These are phyloP conservation scores for Globisporangium splendens DNA, from an alignment of 352 stramenopile genomes.

Conservation along the genomic window DNA sequence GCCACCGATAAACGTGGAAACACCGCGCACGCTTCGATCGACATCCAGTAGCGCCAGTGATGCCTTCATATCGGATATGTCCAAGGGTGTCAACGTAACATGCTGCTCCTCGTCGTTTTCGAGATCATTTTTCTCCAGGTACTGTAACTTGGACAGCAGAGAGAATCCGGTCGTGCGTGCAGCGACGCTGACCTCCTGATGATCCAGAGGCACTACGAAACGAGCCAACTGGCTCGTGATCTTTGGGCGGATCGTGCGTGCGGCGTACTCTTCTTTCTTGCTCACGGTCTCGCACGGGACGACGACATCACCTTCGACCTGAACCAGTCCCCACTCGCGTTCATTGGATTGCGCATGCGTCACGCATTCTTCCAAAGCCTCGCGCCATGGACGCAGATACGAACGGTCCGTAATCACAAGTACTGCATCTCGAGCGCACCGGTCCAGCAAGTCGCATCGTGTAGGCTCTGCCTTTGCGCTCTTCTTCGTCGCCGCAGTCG, in stretches of 20 bases:
- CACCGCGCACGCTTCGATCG: slow-evolving; percentile 49
- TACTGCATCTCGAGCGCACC: slow-evolving; percentile 43
- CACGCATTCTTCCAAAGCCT: slow-evolving; percentile 43
- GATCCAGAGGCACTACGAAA: slow-evolving; percentile 75
- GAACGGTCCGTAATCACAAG: slow-evolving; percentile 76
- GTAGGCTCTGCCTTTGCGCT: slow-evolving; percentile 10
- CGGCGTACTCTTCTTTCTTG: slow-evolving; percentile 95
- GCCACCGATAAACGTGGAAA: slow-evolving; percentile 68
- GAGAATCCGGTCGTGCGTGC: slow-evolving; percentile 22
- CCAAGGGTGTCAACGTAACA: too few relatives aligned
- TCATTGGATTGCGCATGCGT: slow-evolving; percentile 23
- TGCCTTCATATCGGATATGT: neutral
- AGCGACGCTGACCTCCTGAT: slow-evolving; percentile 22
- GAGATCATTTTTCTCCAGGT: neutral
- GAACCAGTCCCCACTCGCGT: slow-evolving; percentile 70
- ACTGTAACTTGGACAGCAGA: slow-evolving; percentile 11
- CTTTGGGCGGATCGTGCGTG: slow-evolving; percentile 96
- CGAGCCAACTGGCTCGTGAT: slow-evolving; percentile 90
- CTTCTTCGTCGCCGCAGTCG: neutral
- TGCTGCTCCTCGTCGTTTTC: too few relatives aligned
- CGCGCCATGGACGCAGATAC: slow-evolving; percentile 59
- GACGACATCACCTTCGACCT: slow-evolving; percentile 98
- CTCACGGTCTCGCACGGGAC: slow-evolving; percentile 92
- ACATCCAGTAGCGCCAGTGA: slow-evolving; percentile 31
- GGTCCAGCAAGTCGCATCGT: slow-evolving; percentile 37